Conservation (phyloP, 192 early-diverging fungal species). For the Diversispora epigaea region DNA sequence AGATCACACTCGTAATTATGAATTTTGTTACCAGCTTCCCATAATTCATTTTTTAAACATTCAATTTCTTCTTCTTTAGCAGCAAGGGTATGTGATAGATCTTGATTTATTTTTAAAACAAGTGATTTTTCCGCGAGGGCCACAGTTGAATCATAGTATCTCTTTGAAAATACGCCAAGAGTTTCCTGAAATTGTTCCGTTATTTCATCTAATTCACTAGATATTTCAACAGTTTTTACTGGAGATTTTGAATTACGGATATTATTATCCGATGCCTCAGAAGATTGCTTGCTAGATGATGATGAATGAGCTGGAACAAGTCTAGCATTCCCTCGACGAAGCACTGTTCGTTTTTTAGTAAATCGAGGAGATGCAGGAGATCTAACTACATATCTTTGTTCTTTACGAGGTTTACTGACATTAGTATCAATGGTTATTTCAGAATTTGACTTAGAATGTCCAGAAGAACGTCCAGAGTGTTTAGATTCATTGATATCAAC, state of each 20-base stretch:
- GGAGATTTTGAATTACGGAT: not conserved
- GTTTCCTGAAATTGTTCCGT: slow-evolving; percentile 30
- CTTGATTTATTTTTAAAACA: slow-evolving; percentile 27
- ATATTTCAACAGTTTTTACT: slow-evolving; percentile 18
- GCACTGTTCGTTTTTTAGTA: slow-evolving; percentile 14
- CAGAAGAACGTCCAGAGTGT: not conserved
- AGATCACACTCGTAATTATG: slow-evolving; percentile 25
- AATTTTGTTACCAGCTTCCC: slow-evolving; percentile 16
- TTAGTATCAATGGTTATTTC: slow-evolving; percentile 22
- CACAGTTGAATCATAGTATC: slow-evolving; percentile 29
- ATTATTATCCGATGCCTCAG: not conserved
- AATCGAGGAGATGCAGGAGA: slow-evolving; percentile 27
- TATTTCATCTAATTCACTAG: slow-evolving; percentile 28
- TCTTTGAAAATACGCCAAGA: slow-evolving; percentile 14
- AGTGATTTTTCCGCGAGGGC: slow-evolving; percentile 23
- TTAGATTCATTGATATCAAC: not conserved
- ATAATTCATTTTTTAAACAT: slow-evolving; percentile 30
- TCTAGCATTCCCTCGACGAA: slow-evolving; percentile 18
- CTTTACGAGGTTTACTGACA: not conserved
- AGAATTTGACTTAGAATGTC: too few relatives aligned
- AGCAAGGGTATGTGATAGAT: slow-evolving; percentile 24
- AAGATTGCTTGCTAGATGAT: not conserved
- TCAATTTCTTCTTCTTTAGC: slow-evolving; percentile 30
- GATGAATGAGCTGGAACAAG: slow-evolving; percentile 5
- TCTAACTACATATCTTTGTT: slow-evolving; percentile 21